Base-by-base conservation (phyloP, 1,139 yeast species). In the Lizanozyma gosingica region DNA sequence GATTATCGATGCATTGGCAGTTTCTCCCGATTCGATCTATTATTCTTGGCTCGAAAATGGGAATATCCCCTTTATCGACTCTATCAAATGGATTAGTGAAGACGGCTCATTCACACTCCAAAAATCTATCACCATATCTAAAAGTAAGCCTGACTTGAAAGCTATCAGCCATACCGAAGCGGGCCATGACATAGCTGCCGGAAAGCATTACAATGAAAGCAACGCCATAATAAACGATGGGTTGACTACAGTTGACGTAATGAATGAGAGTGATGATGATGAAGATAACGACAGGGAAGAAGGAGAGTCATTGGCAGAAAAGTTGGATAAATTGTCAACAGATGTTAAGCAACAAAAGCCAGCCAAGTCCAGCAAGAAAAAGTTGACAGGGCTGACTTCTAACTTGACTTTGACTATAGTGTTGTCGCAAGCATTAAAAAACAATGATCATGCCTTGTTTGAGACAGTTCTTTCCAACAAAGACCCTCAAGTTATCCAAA, bases 401-500 rank as follows among this genome's bases (percentile, higher is more conserved):
- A 72, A 83, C 2, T 83, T 83, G 16, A 76, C 87, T 2, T 70
- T 83, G 43, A 74, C 88, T 2, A 75, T 79, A 3, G 74, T 83
- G 9, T 65, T 83, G 41, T 64, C 86, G 1, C 94, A 83, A 60
- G 81, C 92, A 0, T 67, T 83, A 45, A 78, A 75, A 51, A 78
- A 83, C 22, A 82, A 81, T 50, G 94, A 83, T 53, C 84, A 78
- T 50, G 60, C 84, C 1, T 63, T 83, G 39, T 64, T 83, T 45
- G 97, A 94, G 58, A 77, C 87, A 1, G 95, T 94, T 9, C 70
- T 94, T 49, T 72, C 76, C 47, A 82, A 80, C 50, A 74, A 80
- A 41, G 95, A 92, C 55, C 85, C 84, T 45, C 68, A 66, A 14
- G 76, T 85, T 36, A 82, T 92, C 47, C 80, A 80, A 56, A 73